Base-by-base conservation (phyloP, 140 eudicot genomes). In the Bidens hawaiensis region DNA sequence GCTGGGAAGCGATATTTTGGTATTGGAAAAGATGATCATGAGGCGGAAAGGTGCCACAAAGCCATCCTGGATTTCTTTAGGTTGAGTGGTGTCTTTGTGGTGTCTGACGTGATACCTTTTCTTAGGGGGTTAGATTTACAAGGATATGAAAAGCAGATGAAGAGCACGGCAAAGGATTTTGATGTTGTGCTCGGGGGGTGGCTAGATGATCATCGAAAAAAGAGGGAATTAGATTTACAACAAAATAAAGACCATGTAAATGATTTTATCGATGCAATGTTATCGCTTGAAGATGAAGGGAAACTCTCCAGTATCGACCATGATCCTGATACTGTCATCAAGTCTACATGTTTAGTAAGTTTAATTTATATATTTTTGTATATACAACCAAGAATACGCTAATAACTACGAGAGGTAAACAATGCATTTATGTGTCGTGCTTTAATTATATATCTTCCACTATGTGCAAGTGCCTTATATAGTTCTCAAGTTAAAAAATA, bases 141-240 rank as follows among this genome's bases (percentile, higher is more conserved):
- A 8, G 81, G 81, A 8, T 55, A 69, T 10, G 73, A 53, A 38
- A 70, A 70, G 54, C 31, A 69, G 27, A 76, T 76, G 81, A 76
- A 76, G 27, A 30, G 11, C 22, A 71, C 62, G 0, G 81, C 73
- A 0, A 70, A 70, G 15, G 73, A 70, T 24, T 41, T 76, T 1
- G 81, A 76, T 33, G 10, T 56, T 15, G 31, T 76, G 19, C 59
- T 67, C 4, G 57, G 65, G 19, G 77, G 60, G 52, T 76, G 76
- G 73, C 60, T 76, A 1, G 53, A 69, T 19, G 81, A 76, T 33
- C 81, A 70, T 55, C 42, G 64, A 6, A 4, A 9, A 48, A 64
- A 34, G 17, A 53, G 67, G 12, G 56, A 56, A 21, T 26, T 33
- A 6, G 48, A 38, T 36, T 59, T 21, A 23, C 46, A 33, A 15